Percentiles rank a stretch among this genome's conserved stretches.
These are phyloP conservation scores for Dicorynia guianensis DNA, from an alignment of 306 rosid species.

Conservation along the genomic window DNA sequence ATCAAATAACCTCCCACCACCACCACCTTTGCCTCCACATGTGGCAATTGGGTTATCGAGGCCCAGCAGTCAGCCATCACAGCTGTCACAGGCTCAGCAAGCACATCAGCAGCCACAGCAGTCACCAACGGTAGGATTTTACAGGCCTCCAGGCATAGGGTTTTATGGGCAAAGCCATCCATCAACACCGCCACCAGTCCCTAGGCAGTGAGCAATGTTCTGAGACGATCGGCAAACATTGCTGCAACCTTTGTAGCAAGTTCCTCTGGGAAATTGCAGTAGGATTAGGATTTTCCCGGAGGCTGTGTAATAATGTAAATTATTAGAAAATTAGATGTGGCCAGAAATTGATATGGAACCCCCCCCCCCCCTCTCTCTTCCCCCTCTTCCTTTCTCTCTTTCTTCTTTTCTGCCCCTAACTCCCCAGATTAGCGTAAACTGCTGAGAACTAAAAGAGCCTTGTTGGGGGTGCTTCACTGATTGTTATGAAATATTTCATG, in stretches of 20 bases:
- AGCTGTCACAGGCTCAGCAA: slow-evolving; percentile 55
- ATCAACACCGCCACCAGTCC: slow-evolving; percentile 64
- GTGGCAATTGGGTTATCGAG: slow-evolving; percentile 60
- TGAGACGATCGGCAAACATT: slow-evolving; percentile 19
- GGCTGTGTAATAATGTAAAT: slow-evolving; percentile 63
- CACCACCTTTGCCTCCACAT: slow-evolving; percentile 72
- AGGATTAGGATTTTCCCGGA: slow-evolving; percentile 41
- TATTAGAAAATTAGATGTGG: slow-evolving; percentile 49
- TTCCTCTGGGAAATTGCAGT: slow-evolving; percentile 41
- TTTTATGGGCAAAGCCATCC: slow-evolving; percentile 70
- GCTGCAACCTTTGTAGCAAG: slow-evolving; percentile 34
- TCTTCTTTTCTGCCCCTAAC: neutral
- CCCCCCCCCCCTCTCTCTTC: neutral
- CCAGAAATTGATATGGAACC: neutral
- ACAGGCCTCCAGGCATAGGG: slow-evolving; percentile 67
- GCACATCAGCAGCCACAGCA: slow-evolving; percentile 53
- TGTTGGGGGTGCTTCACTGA: neutral
- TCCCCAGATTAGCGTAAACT: neutral
- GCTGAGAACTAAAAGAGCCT: slow-evolving; percentile 3
- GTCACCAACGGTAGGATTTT: slow-evolving; percentile 62
- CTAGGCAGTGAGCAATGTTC: slow-evolving; percentile 59
- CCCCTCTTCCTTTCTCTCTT: neutral
- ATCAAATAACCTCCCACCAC: slow-evolving; percentile 62
- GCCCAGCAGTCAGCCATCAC: slow-evolving; percentile 58
- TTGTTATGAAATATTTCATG: neutral